Conservation (phyloP, 352 stramenopile genomes). For the Phytophthora uliginosa region DNA sequence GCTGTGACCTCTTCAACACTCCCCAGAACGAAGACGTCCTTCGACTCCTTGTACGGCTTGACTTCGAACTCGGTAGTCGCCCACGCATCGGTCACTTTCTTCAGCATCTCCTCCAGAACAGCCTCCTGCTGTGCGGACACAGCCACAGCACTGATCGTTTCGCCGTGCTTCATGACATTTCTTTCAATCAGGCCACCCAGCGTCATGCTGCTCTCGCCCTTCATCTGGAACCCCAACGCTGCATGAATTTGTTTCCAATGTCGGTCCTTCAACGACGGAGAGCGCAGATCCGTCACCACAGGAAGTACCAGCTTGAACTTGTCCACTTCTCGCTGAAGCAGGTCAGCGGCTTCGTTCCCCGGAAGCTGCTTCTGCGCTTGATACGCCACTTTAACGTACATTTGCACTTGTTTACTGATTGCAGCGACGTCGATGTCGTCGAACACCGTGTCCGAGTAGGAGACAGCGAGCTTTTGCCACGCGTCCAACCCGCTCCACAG, state of each 20-base stretch:
- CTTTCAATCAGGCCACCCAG: conserved; percentile 88
- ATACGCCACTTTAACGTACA: conserved; percentile 90
- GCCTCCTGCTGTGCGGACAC: conserved; percentile 92
- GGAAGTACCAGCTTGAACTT: conserved; percentile 92
- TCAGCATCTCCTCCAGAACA: conserved; percentile 95
- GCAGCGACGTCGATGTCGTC: conserved; percentile 90
- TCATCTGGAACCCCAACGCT: conserved; percentile 92
- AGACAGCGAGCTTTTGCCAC: conserved; percentile 84
- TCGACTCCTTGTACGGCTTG: conserved; percentile 94
- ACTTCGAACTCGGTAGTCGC: conserved; percentile 93
- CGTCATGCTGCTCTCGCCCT: conserved; percentile 81
- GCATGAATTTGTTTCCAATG: conserved; percentile 83
- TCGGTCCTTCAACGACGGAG: conserved; percentile 71
- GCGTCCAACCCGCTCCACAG: conserved; percentile 91
- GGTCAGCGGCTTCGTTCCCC: conserved; percentile 84
- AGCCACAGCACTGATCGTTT: conserved; percentile 88
- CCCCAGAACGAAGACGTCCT: conserved; percentile 94
- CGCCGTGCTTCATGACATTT: conserved; percentile 90
- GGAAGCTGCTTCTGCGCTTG: conserved; percentile 90
- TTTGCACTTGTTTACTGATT: conserved; percentile 92
- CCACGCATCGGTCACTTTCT: conserved; percentile 94
- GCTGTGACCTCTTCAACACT: conserved; percentile 93
- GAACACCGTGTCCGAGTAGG: conserved; percentile 87
- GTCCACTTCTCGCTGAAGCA: conserved; percentile 89
- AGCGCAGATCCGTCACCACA: conserved; percentile 79